Conservation (phyloP, 2,329 filamentous ascomycete genomes). For the Torrubiellomyces zombiae region DNA sequence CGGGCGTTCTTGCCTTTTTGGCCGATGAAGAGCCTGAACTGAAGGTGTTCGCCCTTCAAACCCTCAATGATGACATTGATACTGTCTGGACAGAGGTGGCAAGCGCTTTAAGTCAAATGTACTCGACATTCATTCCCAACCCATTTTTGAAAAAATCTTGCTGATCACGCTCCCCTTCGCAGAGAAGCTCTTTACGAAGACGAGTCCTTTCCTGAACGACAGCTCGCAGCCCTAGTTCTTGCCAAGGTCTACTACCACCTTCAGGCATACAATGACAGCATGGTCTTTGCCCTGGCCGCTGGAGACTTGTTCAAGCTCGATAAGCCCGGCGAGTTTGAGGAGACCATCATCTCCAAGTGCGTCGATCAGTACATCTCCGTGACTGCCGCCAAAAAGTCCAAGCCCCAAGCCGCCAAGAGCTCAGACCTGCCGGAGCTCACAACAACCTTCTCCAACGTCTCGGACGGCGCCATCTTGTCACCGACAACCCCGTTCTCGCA, state of each 20-base stretch:
- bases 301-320: conserved; percentile 92
- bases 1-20: conserved; percentile 86
- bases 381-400: conserved; percentile 32
- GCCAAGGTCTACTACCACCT: conserved; percentile 98
- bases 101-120: conserved; percentile 86
- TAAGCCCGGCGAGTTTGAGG: conserved; percentile 83
- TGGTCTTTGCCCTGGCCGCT: conserved; percentile 91
- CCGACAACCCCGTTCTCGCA: conserved; percentile 93
- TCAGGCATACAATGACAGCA: conserved; percentile 97
- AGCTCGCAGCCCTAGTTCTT: conserved; percentile 83
- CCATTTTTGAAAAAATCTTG: background rate
- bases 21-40: conserved; percentile 88
- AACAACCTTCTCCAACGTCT: conserved; percentile 57
- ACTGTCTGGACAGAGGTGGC: conserved; percentile 96
- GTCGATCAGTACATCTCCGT: conserved; percentile 93
- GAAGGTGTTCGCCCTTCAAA: conserved; percentile 87
- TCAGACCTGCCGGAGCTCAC: conserved; percentile 50
- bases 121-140: conserved; percentile 18
- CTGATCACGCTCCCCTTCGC: conserved; percentile 5
- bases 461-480: conserved; percentile 59
- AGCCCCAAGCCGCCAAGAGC: conserved; percentile 24
- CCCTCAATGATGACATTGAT: conserved; percentile 91
- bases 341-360: conserved; percentile 97
- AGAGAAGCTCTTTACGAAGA: conserved; percentile 98
- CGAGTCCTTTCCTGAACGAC: conserved; percentile 81